Evolutionary conservation across 768 basidiomycete species (phyloP).

Genomic region (Naganishia onofrii): DNA sequence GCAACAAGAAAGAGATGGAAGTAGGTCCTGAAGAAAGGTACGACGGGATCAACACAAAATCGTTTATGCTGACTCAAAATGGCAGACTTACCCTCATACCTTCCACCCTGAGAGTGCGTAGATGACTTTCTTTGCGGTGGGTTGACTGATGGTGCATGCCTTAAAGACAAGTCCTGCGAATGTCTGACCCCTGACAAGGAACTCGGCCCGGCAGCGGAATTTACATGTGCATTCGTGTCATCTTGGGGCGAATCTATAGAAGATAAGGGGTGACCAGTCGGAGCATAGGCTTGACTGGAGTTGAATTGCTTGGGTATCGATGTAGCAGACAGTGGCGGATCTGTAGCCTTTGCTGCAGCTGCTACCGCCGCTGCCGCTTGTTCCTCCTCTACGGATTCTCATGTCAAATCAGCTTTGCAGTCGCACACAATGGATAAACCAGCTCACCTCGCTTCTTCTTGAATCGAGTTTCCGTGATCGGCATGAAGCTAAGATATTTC

Average conservation of each 20-base stretch:
- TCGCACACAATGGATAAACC: slow-evolving; percentile 39
- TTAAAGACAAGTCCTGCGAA: neutral
- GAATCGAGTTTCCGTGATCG: slow-evolving; percentile 97
- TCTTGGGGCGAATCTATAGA: slow-evolving; percentile 14
- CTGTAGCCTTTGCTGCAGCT: slow-evolving; percentile 23
- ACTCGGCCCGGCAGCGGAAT: slow-evolving; percentile 4
- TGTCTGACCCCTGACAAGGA: slow-evolving; percentile 1
- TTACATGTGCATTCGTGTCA: neutral
- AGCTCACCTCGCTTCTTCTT: slow-evolving; percentile 85
- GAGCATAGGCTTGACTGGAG: neutral
- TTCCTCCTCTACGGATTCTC: slow-evolving; percentile 32
- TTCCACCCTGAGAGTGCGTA: neutral
- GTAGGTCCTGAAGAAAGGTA: slow-evolving; percentile 67
- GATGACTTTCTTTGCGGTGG: slow-evolving; percentile 20
- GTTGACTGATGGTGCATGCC: neutral
- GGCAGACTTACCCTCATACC: slow-evolving; percentile 4
- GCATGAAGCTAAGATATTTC: slow-evolving; percentile 62
- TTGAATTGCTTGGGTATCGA: neutral
- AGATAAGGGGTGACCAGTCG: neutral
- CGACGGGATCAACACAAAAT: neutral
- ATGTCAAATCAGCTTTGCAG: neutral
- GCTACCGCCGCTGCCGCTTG: slow-evolving; percentile 35
- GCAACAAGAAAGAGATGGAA: slow-evolving; percentile 76
- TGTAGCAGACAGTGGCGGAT: neutral
- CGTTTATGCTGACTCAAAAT: neutral